Base-by-base conservation (phyloP, 2,329 filamentous ascomycete genomes). In the Sporothrix euskadiensis region DNA sequence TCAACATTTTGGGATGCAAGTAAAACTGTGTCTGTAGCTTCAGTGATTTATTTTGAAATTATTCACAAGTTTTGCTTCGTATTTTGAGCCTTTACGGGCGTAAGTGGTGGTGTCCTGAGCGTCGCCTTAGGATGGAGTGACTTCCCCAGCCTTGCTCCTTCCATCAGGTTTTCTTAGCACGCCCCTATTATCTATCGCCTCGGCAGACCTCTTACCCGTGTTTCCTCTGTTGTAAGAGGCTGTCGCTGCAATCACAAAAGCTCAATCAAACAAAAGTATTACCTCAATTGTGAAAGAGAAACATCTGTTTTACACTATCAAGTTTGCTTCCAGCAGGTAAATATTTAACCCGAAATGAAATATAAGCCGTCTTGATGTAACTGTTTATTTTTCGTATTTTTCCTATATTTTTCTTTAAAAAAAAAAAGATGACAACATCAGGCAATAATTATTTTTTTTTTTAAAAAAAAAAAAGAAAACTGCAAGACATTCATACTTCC, bases 181-280 rank as follows among this genome's bases (percentile, higher is more conserved):
- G 61, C 61, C 61, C 61, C 61, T 66, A 66, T 66, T 66, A 66
- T 30, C 61, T 66, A 66, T 30, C 61, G 61, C 61, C 61, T 44
- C 61, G 61, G 61, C 61, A 47, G 10, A 9, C n/a, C n/a, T 7
- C 61, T 47, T 47, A 47, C 61, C 61, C 35, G 61, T 66, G 57
- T 63, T 63, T 63, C 22, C 35, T 22, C 52, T 56, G 22, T 6
- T 49, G 44, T 49, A 16, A 49, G 44, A 49, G 44, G 44, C 41
- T 44, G 41, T 49, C 10, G 14, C 14, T 49, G 44, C 10, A 44
- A 14, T 44, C 41, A 44, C 12, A 8, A 14, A 9, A 44, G 12
- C 9, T 44, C 41, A 10, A 12, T 10, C 41, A 44, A 12, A 14
- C 12, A 44, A 14, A 12, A 44, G 3, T 4, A 12, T 47, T 47